Evolutionary conservation across 441 rosid species (phyloP), one percentile per base, ranked within the genome.

Genomic region (Euphorbia neoarborescens): DNA sequence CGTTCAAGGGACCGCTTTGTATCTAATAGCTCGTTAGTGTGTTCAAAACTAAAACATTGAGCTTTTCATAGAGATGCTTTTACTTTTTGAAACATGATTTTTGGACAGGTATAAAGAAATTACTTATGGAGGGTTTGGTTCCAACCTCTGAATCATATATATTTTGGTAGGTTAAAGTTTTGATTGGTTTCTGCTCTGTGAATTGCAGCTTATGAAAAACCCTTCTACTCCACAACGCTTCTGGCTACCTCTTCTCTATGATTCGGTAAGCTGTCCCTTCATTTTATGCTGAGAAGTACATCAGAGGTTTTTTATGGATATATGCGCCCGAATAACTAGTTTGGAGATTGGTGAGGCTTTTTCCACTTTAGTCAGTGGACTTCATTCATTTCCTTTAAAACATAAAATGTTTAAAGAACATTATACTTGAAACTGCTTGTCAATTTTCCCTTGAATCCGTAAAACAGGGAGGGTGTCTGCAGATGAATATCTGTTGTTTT

Each of bases 211-310:
- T 48, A 86, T 94, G 99, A 85, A 83, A 75, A 94, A 85, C 78
- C 84, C 96, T 19, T 92, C 91, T 3, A 90, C 97, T 38, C 98
- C 99, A 38, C 92, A 84, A 70, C 92, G 87, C 68, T 92, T 94
- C 81, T 94, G 96, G 97, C 77, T 92, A 79, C 93, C 96, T n/a
- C 89, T 94, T 79, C 86, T 94, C 34, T 74, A 86, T 81, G 98
- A 94, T 77, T 88, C 98, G 27, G 98, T 92, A 71, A 88, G 87
- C 76, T 62, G 7, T 61, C 63, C 30, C 20, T 42, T n/a, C n/a
- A n/a, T 65, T 28, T 69, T 27, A 12, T 19, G 38, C 62, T 34
- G 11, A 44, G 51, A 17, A 59, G 40, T 20, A 30, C 0, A 34
- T 22, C 3, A 10, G 63, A 19, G 35, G 19, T 53, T 28, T 54